Evolutionary conservation across 495 filamentous ascomycete genomes (phyloP), one percentile per base, ranked within the genome.

Genomic region (Aspergillus heteromorphus): DNA sequence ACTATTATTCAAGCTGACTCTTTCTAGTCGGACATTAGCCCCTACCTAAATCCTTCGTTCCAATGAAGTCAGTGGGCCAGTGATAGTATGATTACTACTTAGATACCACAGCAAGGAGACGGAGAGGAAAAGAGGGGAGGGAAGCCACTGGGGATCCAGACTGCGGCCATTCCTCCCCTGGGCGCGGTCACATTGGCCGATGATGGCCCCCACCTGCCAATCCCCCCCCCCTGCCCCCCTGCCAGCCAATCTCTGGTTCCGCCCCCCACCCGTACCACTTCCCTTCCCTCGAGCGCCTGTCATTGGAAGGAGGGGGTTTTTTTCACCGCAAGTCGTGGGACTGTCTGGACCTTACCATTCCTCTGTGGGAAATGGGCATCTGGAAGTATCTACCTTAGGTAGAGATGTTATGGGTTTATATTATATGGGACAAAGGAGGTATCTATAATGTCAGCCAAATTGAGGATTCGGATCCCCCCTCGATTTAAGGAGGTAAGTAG

Each of bases 291-390:
- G n/a, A 8, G 11, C 18, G 16, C 8, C 21, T 25, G 10, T 40
- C 8, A 54, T 54, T 54, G 52, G 52, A 9, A 4, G 4, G n/a
- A 4, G 4, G n/a, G 5, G 13, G 10, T 9, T 34, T 40, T 40
- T 34, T 40, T 40, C 30, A 54, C 52, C 52, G 52, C 52, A 42
- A 54, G 52, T 54, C 36, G n/a, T 40, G 30, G 20, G 23, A 7
- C 7, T 3, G 23, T 3, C 7, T 27, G 23, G 4, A 27, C 4
- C 23, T 7, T 3, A 7, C 7, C 23, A 27, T 27, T 27, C 23
- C n/a, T n/a, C n/a, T n/a, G n/a, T n/a, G n/a, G n/a, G n/a, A n/a
- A n/a, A n/a, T n/a, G n/a, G n/a, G n/a, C n/a, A n/a, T n/a, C n/a
- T n/a, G n/a, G n/a, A n/a, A n/a, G n/a, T n/a, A n/a, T n/a, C n/a